Base-by-base conservation (phyloP, 805 yeast species). In the Peterozyma toletana region DNA sequence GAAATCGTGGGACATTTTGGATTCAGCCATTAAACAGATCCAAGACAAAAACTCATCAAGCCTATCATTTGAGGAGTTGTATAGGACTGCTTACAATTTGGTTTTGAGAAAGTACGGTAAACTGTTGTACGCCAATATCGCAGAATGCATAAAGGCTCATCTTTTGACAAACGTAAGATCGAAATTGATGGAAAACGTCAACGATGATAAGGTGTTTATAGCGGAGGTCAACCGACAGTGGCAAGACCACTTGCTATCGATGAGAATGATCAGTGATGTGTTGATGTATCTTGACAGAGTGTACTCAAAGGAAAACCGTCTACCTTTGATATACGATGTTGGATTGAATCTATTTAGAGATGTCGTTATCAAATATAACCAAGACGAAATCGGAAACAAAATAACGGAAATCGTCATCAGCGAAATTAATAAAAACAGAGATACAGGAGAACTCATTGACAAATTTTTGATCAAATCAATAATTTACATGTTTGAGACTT, bases 221-320 rank as follows among this genome's bases (percentile, higher is more conserved):
- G 53, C 53, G 27, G 53, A 55, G 9, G 50, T 73, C 9, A 60
- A 58, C 39, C 46, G 45, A 30, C 75, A 73, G 44, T 89, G 96
- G 96, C 71, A 76, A 33, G 86, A 80, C 39, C 91, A 85, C 57
- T 59, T 80, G 34, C 70, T 80, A 35, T 72, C 83, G 40, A 84
- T 86, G 82, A 72, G 86, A 49, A 78, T 86, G 73, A 75, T 87
- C 37, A 76, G 90, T 53, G 96, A 90, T 59, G 86, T 89, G 3
- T 65, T 87, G 57, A 82, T 89, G 85, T 89, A 89, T 55, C 61
- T 90, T 56, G 95, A 89, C 56, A 73, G 95, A 37, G 96, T 86
- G 0, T 88, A 85, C 52, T 85, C 89, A 27, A 80, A 78, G 50
- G 90, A 83, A 50, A 60, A 63, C 30, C 80, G 77, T 52, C 64